Base-by-base conservation (phyloP, 345 rosid species). In the Angophora floribunda region DNA sequence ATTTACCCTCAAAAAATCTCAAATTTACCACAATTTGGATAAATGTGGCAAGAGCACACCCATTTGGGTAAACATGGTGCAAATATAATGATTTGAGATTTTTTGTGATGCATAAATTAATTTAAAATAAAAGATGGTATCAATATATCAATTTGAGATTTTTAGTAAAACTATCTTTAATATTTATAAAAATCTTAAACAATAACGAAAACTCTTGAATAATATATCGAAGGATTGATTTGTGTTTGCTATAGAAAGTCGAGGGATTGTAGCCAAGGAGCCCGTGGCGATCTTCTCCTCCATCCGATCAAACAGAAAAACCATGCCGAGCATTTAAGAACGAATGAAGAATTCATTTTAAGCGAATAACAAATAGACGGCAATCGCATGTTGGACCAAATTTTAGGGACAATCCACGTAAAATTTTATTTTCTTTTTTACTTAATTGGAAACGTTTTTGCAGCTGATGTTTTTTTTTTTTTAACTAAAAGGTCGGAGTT, bases 211-310 rank as follows among this genome's bases (percentile, higher is more conserved):
- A 55, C 28, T 55, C 21, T 0, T 1, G 10, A 4, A 55, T 55
- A 55, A 2, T 8, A 2, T 8, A 55, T 55, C 1, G 1, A 55
- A 55, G 4, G 61, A 55, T 1, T 7, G 12, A 55, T 55, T 55
- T 55, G 61, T 11, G 21, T 55, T 55, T 22, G 22, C 24, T 28
- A 55, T 55, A 55, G 24, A 55, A 55, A 55, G 67, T 28, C 67
- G 13, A 61, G 32, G 16, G 30, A 28, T 2, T 1, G 0, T 12
- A 28, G 4, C 0, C 6, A 2, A 28, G 67, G 67, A 1, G 13
- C 67, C 9, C 13, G 6, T 28, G 32, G 30, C 30, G 6, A 12
- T 61, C 67, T 28, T 28, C 7, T 61, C 67, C 7, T 61, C 16
- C 1, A 30, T 61, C 4, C 3, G 0, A 61, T 61, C 28, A 28